Conservation (phyloP, 139 green algal genomes). For the Chlamydomonas urium region DNA sequence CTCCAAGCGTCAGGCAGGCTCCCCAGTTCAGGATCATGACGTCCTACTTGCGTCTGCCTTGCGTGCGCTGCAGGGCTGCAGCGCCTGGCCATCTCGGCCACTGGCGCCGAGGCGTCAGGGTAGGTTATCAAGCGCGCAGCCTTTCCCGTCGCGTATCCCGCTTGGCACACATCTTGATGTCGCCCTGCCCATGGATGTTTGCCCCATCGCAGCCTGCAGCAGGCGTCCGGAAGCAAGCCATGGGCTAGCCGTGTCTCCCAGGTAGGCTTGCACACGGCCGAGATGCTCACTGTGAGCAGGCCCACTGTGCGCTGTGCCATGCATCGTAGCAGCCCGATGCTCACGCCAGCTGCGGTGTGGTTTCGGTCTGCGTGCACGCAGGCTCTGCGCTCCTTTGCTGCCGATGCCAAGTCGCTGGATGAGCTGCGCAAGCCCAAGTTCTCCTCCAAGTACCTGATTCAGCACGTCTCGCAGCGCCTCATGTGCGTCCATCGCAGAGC, state of each 20-base stretch:
- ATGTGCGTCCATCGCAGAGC: too few relatives aligned
- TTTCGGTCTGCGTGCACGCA: neutral
- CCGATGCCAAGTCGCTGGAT: conserved; percentile 10
- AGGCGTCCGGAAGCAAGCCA: neutral
- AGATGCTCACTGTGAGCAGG: neutral
- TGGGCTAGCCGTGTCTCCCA: conserved; percentile 4
- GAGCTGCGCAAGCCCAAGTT: conserved; percentile 63
- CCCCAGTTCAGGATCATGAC: too few relatives aligned
- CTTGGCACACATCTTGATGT: neutral
- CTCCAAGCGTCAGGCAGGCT: too few relatives aligned
- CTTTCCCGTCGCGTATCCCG: neutral
- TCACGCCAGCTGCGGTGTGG: too few relatives aligned
- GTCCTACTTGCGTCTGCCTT: neutral
- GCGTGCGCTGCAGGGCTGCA: neutral
- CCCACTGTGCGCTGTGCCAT: neutral
- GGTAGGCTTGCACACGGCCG: neutral
- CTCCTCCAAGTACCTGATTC: conserved; percentile 62
- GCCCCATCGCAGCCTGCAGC: neutral
- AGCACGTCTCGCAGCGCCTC: conserved; percentile 56
- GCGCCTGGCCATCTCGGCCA: neutral
- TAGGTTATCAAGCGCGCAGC: neutral
- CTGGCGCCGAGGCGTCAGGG: neutral
- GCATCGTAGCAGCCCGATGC: too few relatives aligned
- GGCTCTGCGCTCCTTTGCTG: conserved; percentile 1
- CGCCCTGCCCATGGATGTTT: neutral